Evolutionary conservation across 257 asterid species (phyloP).

Genomic region (Salvia splendens): DNA sequence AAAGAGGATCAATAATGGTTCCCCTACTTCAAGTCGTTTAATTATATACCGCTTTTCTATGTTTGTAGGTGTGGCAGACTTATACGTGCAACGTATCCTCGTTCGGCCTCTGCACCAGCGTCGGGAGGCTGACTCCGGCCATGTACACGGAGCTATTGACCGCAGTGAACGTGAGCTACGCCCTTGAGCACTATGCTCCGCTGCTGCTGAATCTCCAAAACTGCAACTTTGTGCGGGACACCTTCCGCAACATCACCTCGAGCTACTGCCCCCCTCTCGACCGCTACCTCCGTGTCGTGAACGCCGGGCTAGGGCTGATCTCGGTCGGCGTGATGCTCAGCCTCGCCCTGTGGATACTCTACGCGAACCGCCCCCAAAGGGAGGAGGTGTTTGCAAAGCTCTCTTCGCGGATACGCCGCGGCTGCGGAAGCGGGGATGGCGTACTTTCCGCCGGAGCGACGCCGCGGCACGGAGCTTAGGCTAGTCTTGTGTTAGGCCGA

Average conservation of each 20-base stretch:
- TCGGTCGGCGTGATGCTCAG: constrained; percentile 93
- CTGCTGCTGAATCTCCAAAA: constrained; percentile 72
- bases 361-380: constrained; percentile 99
- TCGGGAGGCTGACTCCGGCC: constrained; percentile 46
- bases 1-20: too few relatives aligned
- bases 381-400: constrained; percentile 95
- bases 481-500: constrained; percentile 38
- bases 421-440: constrained; percentile 37
- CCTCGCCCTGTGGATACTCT: constrained; percentile 84
- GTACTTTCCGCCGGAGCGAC: constrained; percentile 43
- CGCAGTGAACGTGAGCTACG: constrained; percentile 82
- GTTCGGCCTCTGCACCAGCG: constrained; percentile 34
- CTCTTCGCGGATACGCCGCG: constrained; percentile 47
- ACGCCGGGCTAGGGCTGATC: constrained; percentile 72
- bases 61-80: constrained; percentile 44
- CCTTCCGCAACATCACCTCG: constrained; percentile 69
- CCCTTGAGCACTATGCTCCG: constrained; percentile 81
- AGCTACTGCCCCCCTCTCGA: constrained; percentile 69
- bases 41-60: background rate
- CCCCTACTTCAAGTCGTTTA: too few relatives aligned
- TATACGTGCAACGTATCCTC: constrained; percentile 41
- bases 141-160: constrained; percentile 39
- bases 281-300: constrained; percentile 60
- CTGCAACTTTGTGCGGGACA: constrained; percentile 87
- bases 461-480: constrained; percentile 51